Percentiles rank a stretch among this genome's conserved stretches.
Conservation (phyloP, 139 green algal genomes). For the Yamagishiella unicocca region DNA sequence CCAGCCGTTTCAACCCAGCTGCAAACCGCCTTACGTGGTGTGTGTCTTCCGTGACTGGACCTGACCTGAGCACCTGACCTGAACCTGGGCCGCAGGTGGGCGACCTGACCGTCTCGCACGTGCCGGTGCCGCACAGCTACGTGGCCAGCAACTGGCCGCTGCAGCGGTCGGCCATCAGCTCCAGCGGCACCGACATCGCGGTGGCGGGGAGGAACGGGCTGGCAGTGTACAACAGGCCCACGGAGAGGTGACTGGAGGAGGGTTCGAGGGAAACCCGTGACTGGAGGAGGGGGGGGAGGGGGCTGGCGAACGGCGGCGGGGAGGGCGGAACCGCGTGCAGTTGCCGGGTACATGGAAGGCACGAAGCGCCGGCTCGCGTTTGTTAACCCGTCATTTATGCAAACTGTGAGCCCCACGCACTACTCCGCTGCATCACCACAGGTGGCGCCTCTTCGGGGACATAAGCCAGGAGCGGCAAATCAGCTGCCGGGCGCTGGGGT, state of each 20-base stretch:
- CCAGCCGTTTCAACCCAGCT: no score
- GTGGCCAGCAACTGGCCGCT: conserved; percentile 77
- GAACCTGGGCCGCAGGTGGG: not conserved
- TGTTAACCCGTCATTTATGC: no score
- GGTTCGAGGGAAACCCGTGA: no score
- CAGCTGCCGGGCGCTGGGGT: conserved; percentile 68
- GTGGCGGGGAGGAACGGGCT: conserved; percentile 85
- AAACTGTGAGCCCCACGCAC: no score
- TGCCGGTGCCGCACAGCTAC: conserved; percentile 80
- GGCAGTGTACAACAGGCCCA: conserved; percentile 80
- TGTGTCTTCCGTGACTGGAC: no score
- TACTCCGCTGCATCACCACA: not conserved
- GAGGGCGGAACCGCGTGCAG: not conserved
- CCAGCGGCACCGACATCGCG: conserved; percentile 82
- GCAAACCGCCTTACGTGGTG: no score
- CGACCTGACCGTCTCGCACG: conserved; percentile 71
- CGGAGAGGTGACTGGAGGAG: conserved; percentile 57
- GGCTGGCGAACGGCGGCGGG: not conserved
- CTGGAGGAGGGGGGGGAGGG: not conserved
- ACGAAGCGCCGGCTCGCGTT: no score
- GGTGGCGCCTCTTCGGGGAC: conserved; percentile 92
- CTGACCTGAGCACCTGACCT: no score
- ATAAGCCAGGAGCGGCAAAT: conserved; percentile 84
- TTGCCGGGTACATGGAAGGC: no score
- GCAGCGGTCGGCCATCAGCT: conserved; percentile 65